These are phyloP conservation scores for Pichia sp. DNA, from an alignment of 1,139 yeast species.

Conservation along the genomic window DNA sequence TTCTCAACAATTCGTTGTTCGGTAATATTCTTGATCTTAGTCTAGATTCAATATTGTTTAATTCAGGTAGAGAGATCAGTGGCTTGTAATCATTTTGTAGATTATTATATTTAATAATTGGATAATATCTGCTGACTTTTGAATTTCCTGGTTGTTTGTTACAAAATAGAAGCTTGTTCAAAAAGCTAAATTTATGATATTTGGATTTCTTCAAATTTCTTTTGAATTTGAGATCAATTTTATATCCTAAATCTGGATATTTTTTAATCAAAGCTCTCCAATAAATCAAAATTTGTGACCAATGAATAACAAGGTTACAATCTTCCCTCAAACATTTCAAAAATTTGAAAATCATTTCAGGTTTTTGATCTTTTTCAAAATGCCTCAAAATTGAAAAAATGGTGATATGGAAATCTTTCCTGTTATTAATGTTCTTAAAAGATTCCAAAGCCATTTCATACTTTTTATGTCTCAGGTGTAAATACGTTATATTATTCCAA, in stretches of 20 bases:
- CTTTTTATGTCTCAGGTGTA: constrained; percentile 13
- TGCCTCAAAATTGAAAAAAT: constrained; percentile 10
- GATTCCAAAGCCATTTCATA: constrained; percentile 8
- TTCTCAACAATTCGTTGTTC: constrained; percentile 12
- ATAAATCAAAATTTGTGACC: constrained; percentile 11
- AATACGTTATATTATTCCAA: constrained; percentile 12
- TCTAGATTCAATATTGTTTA: constrained; percentile 17
- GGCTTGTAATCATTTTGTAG: constrained; percentile 8
- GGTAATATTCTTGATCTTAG: constrained; percentile 20
- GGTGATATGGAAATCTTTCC: constrained; percentile 8
- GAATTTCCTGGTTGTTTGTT: constrained; percentile 3
- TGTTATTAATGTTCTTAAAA: constrained; percentile 4
- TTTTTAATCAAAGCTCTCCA: constrained; percentile 17
- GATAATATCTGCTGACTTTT: constrained; percentile 5
- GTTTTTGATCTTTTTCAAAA: constrained; percentile 12
- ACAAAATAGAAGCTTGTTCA: constrained; percentile 3
- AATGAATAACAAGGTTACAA: constrained; percentile 7
- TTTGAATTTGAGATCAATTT: constrained; percentile 7
- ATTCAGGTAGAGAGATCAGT: constrained; percentile 10
- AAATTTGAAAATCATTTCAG: constrained; percentile 9
- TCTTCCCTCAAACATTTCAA: constrained; percentile 5
- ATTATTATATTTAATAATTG: constrained; percentile 7
- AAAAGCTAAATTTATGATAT: constrained; percentile 8
- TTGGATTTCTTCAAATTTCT: constrained; percentile 6
- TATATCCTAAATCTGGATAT: constrained; percentile 15